These are phyloP conservation scores for Somion occarium DNA, from an alignment of 1,284 basidiomycete genomes.

Conservation along the genomic window DNA sequence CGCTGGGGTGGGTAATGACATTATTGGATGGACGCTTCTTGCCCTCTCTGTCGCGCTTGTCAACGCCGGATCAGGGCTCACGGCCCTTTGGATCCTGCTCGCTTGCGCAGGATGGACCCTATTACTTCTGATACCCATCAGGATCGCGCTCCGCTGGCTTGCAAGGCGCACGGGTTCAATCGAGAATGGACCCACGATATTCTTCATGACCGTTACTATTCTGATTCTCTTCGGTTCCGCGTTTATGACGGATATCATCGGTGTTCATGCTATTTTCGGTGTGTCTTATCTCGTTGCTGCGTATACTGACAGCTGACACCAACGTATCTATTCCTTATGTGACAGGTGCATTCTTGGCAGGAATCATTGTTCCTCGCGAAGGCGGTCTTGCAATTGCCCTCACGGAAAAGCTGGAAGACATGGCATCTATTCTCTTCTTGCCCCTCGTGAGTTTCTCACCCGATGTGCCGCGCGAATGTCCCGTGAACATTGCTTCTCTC, in stretches of 20 bases:
- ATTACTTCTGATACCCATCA: constrained; percentile 73
- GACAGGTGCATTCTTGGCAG: constrained; percentile 57
- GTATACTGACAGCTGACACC: constrained; percentile 10
- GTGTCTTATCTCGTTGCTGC: constrained; percentile 10
- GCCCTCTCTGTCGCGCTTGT: constrained; percentile 90
- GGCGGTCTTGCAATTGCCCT: constrained; percentile 57
- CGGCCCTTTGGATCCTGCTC: constrained; percentile 81
- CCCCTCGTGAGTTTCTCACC: constrained; percentile 41
- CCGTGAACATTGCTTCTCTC: not conserved
- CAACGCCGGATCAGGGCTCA: constrained; percentile 73
- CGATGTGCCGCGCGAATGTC: not conserved
- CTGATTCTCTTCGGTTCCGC: constrained; percentile 60
- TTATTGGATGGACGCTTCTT: constrained; percentile 71
- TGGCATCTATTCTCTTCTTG: constrained; percentile 55
- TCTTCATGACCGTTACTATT: constrained; percentile 63
- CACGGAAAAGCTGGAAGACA: constrained; percentile 65
- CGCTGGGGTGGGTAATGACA: constrained; percentile 91
- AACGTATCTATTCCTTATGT: constrained; percentile 3
- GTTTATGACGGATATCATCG: constrained; percentile 80
- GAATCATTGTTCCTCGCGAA: constrained; percentile 61
- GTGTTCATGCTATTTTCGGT: constrained; percentile 90
- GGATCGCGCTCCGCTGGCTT: constrained; percentile 61
- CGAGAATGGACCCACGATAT: constrained; percentile 64
- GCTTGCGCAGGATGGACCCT: constrained; percentile 79
- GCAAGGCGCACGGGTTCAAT: constrained; percentile 77